These are phyloP conservation scores for Wickerhamomyces subpelliculosus DNA, from an alignment of 805 yeast species.

Conservation along the genomic window DNA sequence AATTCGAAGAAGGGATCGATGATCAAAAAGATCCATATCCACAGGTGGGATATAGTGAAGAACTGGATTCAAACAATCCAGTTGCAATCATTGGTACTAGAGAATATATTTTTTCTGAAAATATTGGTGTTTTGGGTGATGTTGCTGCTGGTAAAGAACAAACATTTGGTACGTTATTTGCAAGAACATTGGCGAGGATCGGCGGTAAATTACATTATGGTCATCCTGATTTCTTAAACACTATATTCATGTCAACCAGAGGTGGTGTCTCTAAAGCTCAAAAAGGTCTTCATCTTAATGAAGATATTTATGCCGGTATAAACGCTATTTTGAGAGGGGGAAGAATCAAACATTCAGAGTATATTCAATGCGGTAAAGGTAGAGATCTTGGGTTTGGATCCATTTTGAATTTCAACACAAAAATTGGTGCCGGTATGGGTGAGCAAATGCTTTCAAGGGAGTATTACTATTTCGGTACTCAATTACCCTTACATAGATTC, in stretches of 20 bases:
- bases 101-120: conserved; percentile 79
- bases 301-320: conserved; percentile 85
- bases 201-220: conserved; percentile 86
- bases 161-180: conserved; percentile 79
- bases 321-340: conserved; percentile 75
- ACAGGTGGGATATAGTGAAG: conserved; percentile 28
- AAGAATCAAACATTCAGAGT: conserved; percentile 77
- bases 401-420: conserved; percentile 73
- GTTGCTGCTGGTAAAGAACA: conserved; percentile 88
- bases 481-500: conserved; percentile 70
- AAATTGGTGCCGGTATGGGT: conserved; percentile 89
- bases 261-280: conserved; percentile 88
- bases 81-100: conserved; percentile 82
- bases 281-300: conserved; percentile 74
- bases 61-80: conserved; percentile 28
- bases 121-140: conserved; percentile 76
- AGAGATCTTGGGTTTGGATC: conserved; percentile 82
- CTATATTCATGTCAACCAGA: conserved; percentile 72
- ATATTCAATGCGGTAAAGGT: conserved; percentile 82
- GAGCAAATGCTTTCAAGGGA: conserved; percentile 82
- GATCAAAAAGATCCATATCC: conserved; percentile 35
- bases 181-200: conserved; percentile 73
- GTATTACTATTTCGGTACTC: conserved; percentile 72
- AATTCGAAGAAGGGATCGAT: conserved; percentile 58
- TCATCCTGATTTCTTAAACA: conserved; percentile 77